Evolutionary conservation across 306 rosid species (phyloP).

Genomic region (Erythrophleum fordii): DNA sequence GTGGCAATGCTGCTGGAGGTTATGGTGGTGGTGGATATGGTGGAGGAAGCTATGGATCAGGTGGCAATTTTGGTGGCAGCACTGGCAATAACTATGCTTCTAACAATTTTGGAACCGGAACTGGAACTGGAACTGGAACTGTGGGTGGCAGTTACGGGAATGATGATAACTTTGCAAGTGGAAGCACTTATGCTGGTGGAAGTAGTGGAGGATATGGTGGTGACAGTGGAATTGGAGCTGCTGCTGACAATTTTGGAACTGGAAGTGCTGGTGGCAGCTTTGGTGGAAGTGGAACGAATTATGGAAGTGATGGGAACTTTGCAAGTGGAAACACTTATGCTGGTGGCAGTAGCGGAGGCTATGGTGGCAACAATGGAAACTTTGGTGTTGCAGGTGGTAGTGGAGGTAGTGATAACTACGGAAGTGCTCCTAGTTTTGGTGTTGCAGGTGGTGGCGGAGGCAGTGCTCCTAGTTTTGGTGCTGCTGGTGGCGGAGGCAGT

Average conservation of each 20-base stretch:
- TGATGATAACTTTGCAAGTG: conserved; percentile 39
- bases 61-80: conserved; percentile 45
- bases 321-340: conserved; percentile 39
- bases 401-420: conserved; percentile 36
- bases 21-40: conserved; percentile 50
- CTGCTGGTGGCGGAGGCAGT: too few relatives aligned
- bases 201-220: conserved; percentile 36
- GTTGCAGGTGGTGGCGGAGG: conserved; percentile 8
- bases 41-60: conserved; percentile 41
- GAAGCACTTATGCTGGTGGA: conserved; percentile 33
- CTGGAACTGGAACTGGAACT: conserved; percentile 1
- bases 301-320: conserved; percentile 41
- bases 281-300: conserved; percentile 30
- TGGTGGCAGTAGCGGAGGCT: conserved; percentile 43
- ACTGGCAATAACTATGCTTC: conserved; percentile 36
- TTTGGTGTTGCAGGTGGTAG: conserved; percentile 41
- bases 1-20: conserved; percentile 50
- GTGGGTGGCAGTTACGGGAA: conserved; percentile 29
- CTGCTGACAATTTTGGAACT: conserved; percentile 41
- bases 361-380: conserved; percentile 35
- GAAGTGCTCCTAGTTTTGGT: conserved; percentile 36
- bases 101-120: conserved; percentile 10
- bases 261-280: conserved; percentile 37
- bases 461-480: background rate
- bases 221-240: conserved; percentile 8